A percentile compares a stretch with the other conserved stretches of the same genome.
Conservation (phyloP, 1,139 yeast species). For the Debaryomycetaceae sp. region DNA sequence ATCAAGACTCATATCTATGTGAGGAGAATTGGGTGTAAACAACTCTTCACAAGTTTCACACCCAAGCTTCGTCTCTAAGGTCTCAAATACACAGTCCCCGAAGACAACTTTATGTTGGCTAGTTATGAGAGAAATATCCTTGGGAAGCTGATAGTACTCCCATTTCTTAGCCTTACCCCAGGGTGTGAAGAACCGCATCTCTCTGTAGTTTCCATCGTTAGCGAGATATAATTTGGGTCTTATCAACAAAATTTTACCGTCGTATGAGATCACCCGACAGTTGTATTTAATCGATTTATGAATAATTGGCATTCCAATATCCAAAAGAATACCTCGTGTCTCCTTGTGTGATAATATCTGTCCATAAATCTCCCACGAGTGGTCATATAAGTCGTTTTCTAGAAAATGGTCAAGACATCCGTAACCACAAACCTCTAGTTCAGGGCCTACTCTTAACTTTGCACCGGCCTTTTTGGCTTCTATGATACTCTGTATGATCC, state of each 20-base stretch:
- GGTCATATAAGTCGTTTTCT: conserved; percentile 84
- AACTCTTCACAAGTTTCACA: conserved; percentile 97
- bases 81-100: conserved; percentile 87
- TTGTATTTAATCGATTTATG: conserved; percentile 88
- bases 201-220: conserved; percentile 96
- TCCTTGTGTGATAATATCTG: conserved; percentile 64
- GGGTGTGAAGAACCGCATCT: conserved; percentile 94
- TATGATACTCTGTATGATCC: conserved; percentile 77
- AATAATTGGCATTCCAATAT: conserved; percentile 90
- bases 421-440: conserved; percentile 88
- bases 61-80: conserved; percentile 84
- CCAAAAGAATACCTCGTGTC: conserved; percentile 75
- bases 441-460: conserved; percentile 90
- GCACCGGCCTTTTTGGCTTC: conserved; percentile 79
- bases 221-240: conserved; percentile 93
- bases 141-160: conserved; percentile 72
- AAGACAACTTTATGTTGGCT: conserved; percentile 67
- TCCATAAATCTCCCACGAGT: conserved; percentile 92
- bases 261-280: conserved; percentile 79
- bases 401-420: conserved; percentile 95
- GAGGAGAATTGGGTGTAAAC: conserved; percentile 95
- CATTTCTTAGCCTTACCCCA: conserved; percentile 79
- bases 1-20: conserved; percentile 83
- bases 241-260: conserved; percentile 75
- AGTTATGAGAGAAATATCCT: conserved; percentile 55